These are phyloP conservation scores for Penicillium sp. DNA, from an alignment of 2,329 filamentous ascomycete genomes.

Conservation along the genomic window DNA sequence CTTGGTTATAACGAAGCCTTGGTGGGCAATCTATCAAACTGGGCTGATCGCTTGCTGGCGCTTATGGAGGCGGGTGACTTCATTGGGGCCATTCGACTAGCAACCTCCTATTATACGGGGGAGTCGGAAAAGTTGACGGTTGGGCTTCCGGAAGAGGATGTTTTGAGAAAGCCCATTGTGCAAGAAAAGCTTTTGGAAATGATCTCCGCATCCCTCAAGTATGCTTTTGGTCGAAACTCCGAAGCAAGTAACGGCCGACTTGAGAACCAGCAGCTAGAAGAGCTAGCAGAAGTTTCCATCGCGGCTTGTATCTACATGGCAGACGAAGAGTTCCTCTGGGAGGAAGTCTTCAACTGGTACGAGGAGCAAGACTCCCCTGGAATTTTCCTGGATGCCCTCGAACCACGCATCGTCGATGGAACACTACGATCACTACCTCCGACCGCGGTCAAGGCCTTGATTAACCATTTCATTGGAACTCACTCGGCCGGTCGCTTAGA, in stretches of 20 bases:
- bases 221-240: constrained; percentile 69
- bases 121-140: constrained; percentile 92
- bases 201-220: constrained; percentile 85
- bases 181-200: constrained; percentile 88
- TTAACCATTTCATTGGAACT: constrained; percentile 73
- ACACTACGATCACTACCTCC: constrained; percentile 75
- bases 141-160: constrained; percentile 81
- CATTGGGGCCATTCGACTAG: constrained; percentile 83
- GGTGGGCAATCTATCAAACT: constrained; percentile 90
- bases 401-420: constrained; percentile 80
- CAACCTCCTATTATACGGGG: constrained; percentile 87
- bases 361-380: constrained; percentile 71
- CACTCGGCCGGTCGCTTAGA: constrained; percentile 77
- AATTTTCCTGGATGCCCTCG: constrained; percentile 82
- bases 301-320: constrained; percentile 74
- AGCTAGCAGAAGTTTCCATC: constrained; percentile 81
- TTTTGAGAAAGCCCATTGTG: constrained; percentile 74
- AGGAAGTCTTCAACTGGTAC: constrained; percentile 86
- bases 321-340: constrained; percentile 82
- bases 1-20: constrained; percentile 92
- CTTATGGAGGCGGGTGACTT: constrained; percentile 98
- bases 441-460: constrained; percentile 78
- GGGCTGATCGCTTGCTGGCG: constrained; percentile 89
- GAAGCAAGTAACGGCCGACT: constrained; percentile 51
- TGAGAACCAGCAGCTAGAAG: constrained; percentile 63